Conservation (phyloP, 805 yeast genomes). For the Zygotorulaspora chibaensis region DNA sequence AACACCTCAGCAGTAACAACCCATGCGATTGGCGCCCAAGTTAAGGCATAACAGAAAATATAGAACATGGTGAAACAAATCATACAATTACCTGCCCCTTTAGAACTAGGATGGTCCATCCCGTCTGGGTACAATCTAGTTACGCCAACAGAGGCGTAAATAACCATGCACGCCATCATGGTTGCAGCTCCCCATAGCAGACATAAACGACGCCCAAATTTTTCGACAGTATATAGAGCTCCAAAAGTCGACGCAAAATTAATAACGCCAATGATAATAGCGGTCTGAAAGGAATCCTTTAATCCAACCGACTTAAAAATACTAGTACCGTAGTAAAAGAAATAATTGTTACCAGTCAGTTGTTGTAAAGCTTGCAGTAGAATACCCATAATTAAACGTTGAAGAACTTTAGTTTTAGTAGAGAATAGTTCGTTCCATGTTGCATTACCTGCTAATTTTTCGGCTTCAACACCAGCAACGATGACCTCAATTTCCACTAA, state of each 20-base stretch:
- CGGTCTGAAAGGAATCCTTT: slow-evolving; percentile 50
- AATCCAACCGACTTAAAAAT: slow-evolving; percentile 31
- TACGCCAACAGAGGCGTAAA: slow-evolving; percentile 58
- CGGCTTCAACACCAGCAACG: slow-evolving; percentile 55
- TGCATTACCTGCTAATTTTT: slow-evolving; percentile 56
- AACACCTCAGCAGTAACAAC: slow-evolving; percentile 60
- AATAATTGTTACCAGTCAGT: slow-evolving; percentile 58
- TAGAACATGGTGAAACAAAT: slow-evolving; percentile 41
- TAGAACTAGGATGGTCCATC: slow-evolving; percentile 36
- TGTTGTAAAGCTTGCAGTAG: slow-evolving; percentile 59
- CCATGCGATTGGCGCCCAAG: slow-evolving; percentile 67
- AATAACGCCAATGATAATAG: slow-evolving; percentile 52
- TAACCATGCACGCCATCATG: slow-evolving; percentile 40
- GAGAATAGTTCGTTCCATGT: slow-evolving; percentile 45
- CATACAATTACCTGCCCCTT: slow-evolving; percentile 36
- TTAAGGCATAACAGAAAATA: slow-evolving; percentile 63
- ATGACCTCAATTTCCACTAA: slow-evolving; percentile 49
- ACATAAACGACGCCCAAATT: slow-evolving; percentile 46
- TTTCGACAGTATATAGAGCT: slow-evolving; percentile 47
- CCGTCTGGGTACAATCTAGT: slow-evolving; percentile 39
- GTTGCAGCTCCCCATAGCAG: slow-evolving; percentile 44
- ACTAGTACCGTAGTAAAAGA: slow-evolving; percentile 57
- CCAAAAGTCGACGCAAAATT: slow-evolving; percentile 51
- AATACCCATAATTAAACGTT: slow-evolving; percentile 45
- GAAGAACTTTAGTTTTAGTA: slow-evolving; percentile 57